phyloP scores from a whole-genome alignment of 2,329 filamentous ascomycete genomes.

The Fusarium anguioides region DNA sequence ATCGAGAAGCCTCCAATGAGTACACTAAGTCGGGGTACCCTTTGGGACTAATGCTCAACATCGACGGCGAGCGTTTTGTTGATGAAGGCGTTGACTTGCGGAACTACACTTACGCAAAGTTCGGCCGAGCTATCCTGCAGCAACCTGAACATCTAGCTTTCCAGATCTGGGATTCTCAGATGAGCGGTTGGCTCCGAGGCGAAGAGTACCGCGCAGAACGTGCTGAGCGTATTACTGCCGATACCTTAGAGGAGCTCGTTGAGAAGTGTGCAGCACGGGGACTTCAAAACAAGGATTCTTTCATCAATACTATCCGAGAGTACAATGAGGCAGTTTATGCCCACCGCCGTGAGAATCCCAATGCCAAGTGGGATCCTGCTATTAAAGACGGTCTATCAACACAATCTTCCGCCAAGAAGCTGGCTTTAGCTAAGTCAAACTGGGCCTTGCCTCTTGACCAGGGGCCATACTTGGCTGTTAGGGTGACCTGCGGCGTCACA shows the following conservation, averaged over 20 bases:
- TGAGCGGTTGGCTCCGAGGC: conserved; percentile 4
- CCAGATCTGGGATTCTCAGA: conserved; percentile 15
- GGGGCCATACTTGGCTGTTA: conserved; percentile 9
- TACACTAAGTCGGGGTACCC: conserved; percentile 23
- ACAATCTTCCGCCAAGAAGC: conserved; percentile 1
- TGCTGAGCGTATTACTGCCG: conserved; percentile 3
- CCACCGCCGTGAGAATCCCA: not conserved
- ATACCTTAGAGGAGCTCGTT: not conserved
- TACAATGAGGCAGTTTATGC: conserved; percentile 18
- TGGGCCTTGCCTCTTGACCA: conserved; percentile 21
- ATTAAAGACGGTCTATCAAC: conserved; percentile 11
- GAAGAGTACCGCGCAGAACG: conserved; percentile 22
- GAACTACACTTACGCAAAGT: conserved; percentile 23
- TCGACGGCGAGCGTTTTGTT: conserved; percentile 5
- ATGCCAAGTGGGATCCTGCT: conserved; percentile 12
- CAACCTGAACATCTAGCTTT: conserved; percentile 19
- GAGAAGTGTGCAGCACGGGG: not conserved
- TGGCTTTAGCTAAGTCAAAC: conserved; percentile 12
- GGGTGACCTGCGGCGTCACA: conserved; percentile 15
- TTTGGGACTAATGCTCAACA: conserved; percentile 14
- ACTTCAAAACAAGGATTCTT: not conserved
- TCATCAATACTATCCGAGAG: not conserved
- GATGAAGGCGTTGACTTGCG: conserved; percentile 16
- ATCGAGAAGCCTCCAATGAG: conserved; percentile 17
- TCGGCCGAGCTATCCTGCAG: conserved; percentile 15